Base-by-base conservation (phyloP, 176 grass and related monocot genomes). In the Hyparrhenia diplandra region DNA sequence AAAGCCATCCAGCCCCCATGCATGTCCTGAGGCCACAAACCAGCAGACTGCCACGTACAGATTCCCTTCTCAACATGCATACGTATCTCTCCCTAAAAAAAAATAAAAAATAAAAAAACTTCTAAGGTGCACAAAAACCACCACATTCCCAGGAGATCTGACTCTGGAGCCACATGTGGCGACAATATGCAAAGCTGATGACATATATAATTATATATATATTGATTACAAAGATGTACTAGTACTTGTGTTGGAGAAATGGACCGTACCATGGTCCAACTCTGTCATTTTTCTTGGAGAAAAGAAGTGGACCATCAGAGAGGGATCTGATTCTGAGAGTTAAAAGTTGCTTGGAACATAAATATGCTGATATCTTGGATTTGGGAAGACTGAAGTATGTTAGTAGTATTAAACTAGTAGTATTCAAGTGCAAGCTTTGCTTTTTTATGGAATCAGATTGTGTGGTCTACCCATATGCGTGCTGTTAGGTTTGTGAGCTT, bases 191-290 rank as follows among this genome's bases (percentile, higher is more conserved):
- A 72, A 84, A n/a, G 34, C 35, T 10, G 27, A 64, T 24, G 76
- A 16, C 3, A 35, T 40, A n/a, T n/a, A 52, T 14, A 42, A 27
- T 52, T 52, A 42, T 41, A 41, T 37, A 5, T 36, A 43, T 45
- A 82, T 21, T 73, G 49, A 82, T 59, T 11, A 34, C 64, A 25
- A 24, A 18, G 28, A 12, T 57, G 80, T 82, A 82, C 83, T 59
- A n/a, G n/a, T n/a, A n/a, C n/a, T n/a, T 89, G 57, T 67, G 29
- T 65, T 39, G 72, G 87, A 85, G 73, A 89, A 72, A 85, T 85
- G 82, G 77, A 65, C 32, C 64, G 70, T 52, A 18, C 18, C 18
- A 13, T 69, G 31, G 13, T 16, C 64, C 42, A 64, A 55, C 54
- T 81, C 10, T 75, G 1, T 23, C 14, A 16, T 81, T 80, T 88